phyloP scores from a whole-genome alignment of 192 early-diverging fungal genomes.

The Lunasporangiospora selenospora region DNA sequence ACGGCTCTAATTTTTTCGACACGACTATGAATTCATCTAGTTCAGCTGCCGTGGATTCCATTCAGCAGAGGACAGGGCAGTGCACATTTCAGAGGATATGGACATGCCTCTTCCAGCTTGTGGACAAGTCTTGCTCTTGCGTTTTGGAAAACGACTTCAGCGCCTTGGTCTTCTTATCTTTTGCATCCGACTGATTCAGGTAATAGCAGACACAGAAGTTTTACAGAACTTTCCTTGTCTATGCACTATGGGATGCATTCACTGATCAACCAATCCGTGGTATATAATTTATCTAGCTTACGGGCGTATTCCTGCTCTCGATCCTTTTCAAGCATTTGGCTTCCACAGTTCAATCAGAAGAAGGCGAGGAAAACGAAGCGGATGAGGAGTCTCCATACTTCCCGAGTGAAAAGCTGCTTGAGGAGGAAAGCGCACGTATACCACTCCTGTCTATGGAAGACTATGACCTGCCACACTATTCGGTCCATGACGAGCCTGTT shows the following conservation, averaged over 20 bases:
- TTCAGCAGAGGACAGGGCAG: constrained; percentile 6
- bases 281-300: constrained; percentile 14
- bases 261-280: too few species aligned
- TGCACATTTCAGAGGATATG: background rate
- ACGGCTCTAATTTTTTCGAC: too few species aligned
- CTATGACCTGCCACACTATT: too few species aligned
- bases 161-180: constrained; percentile 10
- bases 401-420: background rate
- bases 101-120: constrained; percentile 9
- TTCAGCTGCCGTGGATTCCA: constrained; percentile 30
- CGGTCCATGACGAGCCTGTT: background rate
- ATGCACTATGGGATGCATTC: too few species aligned
- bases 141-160: constrained; percentile 16
- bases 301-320: constrained; percentile 19
- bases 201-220: too few species aligned
- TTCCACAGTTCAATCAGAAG: background rate
- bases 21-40: too few species aligned
- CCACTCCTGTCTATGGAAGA: background rate
- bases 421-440: background rate
- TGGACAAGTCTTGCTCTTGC: constrained; percentile 5
- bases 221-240: too few species aligned
- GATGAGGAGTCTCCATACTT: constrained; percentile 10
- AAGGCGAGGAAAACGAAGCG: constrained; percentile 4
- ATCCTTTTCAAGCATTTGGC: constrained; percentile 30
- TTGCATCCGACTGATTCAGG: constrained; percentile 31